Conservation (phyloP, 1,284 basidiomycete genomes). For the Apiotrichum sp. region DNA sequence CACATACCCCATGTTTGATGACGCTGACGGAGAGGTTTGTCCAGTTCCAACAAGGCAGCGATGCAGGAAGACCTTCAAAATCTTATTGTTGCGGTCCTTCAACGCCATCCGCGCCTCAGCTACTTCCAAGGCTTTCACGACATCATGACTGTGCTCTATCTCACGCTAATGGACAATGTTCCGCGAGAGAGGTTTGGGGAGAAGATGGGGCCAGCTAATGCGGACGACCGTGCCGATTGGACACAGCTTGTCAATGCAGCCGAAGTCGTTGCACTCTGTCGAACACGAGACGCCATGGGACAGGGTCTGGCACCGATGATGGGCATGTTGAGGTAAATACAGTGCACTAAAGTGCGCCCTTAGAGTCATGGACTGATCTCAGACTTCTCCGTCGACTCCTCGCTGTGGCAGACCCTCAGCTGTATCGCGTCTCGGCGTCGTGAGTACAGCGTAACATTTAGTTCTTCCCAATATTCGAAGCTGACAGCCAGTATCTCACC, state of each 20-base stretch:
- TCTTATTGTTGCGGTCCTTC: constrained; percentile 70
- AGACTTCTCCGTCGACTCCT: constrained; percentile 68
- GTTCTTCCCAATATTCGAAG: too few relatives aligned
- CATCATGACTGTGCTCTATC: constrained; percentile 75
- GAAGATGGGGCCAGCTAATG: neutral
- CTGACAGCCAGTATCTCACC: constrained; percentile 27
- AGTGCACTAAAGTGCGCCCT: too few relatives aligned
- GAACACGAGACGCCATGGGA: constrained; percentile 85
- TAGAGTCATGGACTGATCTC: neutral
- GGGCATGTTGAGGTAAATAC: constrained; percentile 64
- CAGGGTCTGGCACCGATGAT: constrained; percentile 73
- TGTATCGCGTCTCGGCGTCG: constrained; percentile 54
- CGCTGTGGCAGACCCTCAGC: constrained; percentile 62
- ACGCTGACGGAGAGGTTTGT: too few relatives aligned
- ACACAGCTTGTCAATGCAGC: constrained; percentile 59
- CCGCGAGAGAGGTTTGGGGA: constrained; percentile 3
- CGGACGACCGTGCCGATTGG: constrained; percentile 43
- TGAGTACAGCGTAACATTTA: constrained; percentile 34
- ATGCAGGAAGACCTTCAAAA: constrained; percentile 64
- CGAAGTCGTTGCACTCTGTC: constrained; percentile 58
- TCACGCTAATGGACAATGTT: constrained; percentile 55
- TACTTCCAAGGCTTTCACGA: constrained; percentile 97
- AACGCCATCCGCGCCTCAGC: constrained; percentile 62
- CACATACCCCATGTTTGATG: too few relatives aligned
- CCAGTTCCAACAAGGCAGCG: constrained; percentile 42